A percentile compares a stretch with the other conserved stretches of the same genome.
These are phyloP conservation scores for Raffaelea albimanens DNA, from an alignment of 2,329 filamentous ascomycete species.

Conservation along the genomic window DNA sequence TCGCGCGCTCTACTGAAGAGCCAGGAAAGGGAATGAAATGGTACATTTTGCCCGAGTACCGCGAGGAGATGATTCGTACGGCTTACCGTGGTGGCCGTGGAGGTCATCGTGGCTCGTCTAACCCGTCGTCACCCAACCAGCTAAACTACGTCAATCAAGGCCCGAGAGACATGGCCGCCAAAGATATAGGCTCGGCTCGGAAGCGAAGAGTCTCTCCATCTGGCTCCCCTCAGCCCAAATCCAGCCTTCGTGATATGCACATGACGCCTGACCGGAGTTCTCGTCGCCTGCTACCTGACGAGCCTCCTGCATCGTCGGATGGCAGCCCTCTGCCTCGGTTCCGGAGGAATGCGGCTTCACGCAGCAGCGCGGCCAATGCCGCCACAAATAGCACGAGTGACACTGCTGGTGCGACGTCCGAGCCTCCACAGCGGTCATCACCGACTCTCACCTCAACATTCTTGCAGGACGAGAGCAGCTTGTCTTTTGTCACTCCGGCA, in stretches of 20 bases:
- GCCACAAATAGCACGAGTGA: not conserved
- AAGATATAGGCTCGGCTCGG: constrained; percentile 40
- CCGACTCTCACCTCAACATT: constrained; percentile 55
- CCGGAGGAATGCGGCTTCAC: constrained; percentile 29
- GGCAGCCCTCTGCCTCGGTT: constrained; percentile 52
- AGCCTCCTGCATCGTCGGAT: constrained; percentile 29
- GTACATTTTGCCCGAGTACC: constrained; percentile 78
- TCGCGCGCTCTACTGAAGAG: constrained; percentile 84
- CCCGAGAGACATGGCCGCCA: constrained; percentile 43
- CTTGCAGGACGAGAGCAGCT: constrained; percentile 50
- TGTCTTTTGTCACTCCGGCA: constrained; percentile 61
- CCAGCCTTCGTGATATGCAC: constrained; percentile 39
- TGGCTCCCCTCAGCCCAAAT: constrained; percentile 45
- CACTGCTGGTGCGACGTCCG: constrained; percentile 2
- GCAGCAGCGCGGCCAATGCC: not conserved
- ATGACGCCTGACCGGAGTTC: constrained; percentile 48
- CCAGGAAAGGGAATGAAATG: constrained; percentile 99
- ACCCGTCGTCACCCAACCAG: constrained; percentile 57
- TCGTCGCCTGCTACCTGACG: constrained; percentile 28
- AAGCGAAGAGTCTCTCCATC: constrained; percentile 48
- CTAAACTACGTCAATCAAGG: constrained; percentile 52
- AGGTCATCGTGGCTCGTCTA: constrained; percentile 58
- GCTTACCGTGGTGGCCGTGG: constrained; percentile 52
- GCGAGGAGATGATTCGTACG: constrained; percentile 80
- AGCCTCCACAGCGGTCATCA: constrained; percentile 37